phyloP scores from a whole-genome alignment of 768 basidiomycete species.

The Termitomyces sp. region DNA sequence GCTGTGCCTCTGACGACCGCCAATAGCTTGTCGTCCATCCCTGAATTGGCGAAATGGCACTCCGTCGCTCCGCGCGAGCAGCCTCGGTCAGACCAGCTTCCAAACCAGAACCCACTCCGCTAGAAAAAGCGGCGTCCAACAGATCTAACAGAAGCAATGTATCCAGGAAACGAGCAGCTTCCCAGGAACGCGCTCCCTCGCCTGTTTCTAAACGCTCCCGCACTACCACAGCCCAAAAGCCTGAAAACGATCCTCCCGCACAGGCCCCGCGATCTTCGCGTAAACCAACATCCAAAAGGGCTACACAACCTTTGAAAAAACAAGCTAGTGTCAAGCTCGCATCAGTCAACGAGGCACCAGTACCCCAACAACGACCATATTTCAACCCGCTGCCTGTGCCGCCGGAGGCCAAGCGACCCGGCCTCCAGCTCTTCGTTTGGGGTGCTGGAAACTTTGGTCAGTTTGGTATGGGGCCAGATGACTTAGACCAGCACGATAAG shows the following conservation, averaged over 20 bases:
- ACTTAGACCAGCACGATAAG: slow-evolving; percentile 64
- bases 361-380: slow-evolving; percentile 45
- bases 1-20: slow-evolving; percentile 7
- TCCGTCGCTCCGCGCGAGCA: slow-evolving; percentile 49
- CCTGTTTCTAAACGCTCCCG: slow-evolving; percentile 48
- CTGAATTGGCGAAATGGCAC: slow-evolving; percentile 24
- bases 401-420: slow-evolving; percentile 52
- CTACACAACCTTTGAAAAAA: slow-evolving; percentile 13
- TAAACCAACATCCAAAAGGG: slow-evolving; percentile 20
- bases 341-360: slow-evolving; percentile 25
- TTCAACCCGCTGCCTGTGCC: slow-evolving; percentile 62
- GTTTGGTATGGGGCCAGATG: slow-evolving; percentile 82
- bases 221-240: slow-evolving; percentile 31
- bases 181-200: slow-evolving; percentile 34
- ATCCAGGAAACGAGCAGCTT: slow-evolving; percentile 46
- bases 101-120: slow-evolving; percentile 30
- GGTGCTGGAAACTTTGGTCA: slow-evolving; percentile 95
- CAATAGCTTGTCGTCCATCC: neutral
- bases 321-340: slow-evolving; percentile 12
- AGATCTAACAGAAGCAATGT: slow-evolving; percentile 26
- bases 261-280: slow-evolving; percentile 21
- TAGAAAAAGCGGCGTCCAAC: slow-evolving; percentile 19
- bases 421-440: slow-evolving; percentile 76
- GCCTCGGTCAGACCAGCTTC: slow-evolving; percentile 37
- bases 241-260: slow-evolving; percentile 34